phyloP scores from a whole-genome alignment of 2,329 filamentous ascomycete species.

The Sclerotinia borealis region DNA sequence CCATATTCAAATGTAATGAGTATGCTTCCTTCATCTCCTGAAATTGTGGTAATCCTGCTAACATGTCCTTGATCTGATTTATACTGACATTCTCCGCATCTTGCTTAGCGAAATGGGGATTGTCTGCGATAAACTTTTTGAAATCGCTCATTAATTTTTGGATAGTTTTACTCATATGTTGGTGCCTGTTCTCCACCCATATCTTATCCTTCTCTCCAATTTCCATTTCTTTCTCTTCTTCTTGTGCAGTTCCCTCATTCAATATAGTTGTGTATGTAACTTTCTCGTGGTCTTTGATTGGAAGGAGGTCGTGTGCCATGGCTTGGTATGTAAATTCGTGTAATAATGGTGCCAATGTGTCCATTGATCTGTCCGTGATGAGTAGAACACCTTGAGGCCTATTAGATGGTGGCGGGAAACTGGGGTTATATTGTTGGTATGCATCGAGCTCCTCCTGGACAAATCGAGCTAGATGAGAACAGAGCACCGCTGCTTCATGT shows the following conservation, averaged over 20 bases:
- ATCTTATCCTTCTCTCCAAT: conserved; percentile 86
- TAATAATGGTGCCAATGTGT: conserved; percentile 76
- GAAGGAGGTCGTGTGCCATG: conserved; percentile 91
- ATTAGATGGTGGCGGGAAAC: conserved; percentile 74
- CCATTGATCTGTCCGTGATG: conserved; percentile 89
- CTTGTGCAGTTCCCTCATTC: conserved; percentile 64
- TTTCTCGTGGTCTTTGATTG: conserved; percentile 83
- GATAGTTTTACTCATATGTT: conserved; percentile 97
- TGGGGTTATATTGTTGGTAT: conserved; percentile 76
- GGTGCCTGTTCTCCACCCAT: conserved; percentile 90
- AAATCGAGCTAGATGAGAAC: conserved; percentile 81
- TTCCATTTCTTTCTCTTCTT: conserved; percentile 84
- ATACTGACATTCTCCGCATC: conserved; percentile 65
- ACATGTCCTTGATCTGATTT: conserved; percentile 93
- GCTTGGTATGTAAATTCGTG: conserved; percentile 99
- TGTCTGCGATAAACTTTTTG: conserved; percentile 81
- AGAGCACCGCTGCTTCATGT: conserved; percentile 85
- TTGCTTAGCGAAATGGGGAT: conserved; percentile 83
- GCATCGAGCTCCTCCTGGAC: conserved; percentile 87
- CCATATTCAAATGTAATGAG: conserved; percentile 91
- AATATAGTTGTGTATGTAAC: conserved; percentile 75
- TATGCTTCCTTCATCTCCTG: conserved; percentile 94
- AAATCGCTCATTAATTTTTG: conserved; percentile 91
- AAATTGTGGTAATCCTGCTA: conserved; percentile 89
- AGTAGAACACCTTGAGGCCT: conserved; percentile 77